Percentiles rank a stretch among this genome's conserved stretches.
Evolutionary conservation across 192 early-diverging fungal species (phyloP).

Genomic region (Entrophospora sp.): DNA sequence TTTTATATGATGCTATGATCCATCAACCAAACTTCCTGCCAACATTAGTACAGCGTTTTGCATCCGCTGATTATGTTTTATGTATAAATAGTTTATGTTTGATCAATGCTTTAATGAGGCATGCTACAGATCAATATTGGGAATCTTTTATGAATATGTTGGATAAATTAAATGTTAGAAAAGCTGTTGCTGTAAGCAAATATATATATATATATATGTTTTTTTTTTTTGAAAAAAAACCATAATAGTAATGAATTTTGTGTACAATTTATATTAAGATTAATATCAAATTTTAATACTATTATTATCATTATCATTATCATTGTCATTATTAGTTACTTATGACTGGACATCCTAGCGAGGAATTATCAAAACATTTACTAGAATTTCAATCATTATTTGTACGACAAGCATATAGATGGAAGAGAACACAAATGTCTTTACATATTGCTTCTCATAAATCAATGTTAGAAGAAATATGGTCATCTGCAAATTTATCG

Average conservation of each 20-base stretch:
- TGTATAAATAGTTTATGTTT: constrained; percentile 56
- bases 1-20: constrained; percentile 41
- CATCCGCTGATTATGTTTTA: constrained; percentile 50
- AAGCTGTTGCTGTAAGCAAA: constrained; percentile 40
- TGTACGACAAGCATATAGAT: constrained; percentile 44
- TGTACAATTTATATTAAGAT: no score
- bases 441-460: constrained; percentile 42
- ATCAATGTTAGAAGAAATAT: constrained; percentile 44
- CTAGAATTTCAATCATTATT: constrained; percentile 59
- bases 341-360: constrained; percentile 46
- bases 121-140: constrained; percentile 47
- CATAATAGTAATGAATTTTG: no score
- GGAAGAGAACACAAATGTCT: constrained; percentile 41
- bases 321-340: constrained; percentile 31
- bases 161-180: constrained; percentile 40
- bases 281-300: no score
- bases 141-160: constrained; percentile 38
- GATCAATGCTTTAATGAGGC: constrained; percentile 52
- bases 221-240: no score
- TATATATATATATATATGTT: no score
- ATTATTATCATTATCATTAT: no score
- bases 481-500: constrained; percentile 36
- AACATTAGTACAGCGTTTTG: constrained; percentile 49
- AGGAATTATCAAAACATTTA: constrained; percentile 51
- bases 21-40: constrained; percentile 34